Conservation (phyloP, 2,329 filamentous ascomycete species). For the Colletotrichum caudatum region DNA sequence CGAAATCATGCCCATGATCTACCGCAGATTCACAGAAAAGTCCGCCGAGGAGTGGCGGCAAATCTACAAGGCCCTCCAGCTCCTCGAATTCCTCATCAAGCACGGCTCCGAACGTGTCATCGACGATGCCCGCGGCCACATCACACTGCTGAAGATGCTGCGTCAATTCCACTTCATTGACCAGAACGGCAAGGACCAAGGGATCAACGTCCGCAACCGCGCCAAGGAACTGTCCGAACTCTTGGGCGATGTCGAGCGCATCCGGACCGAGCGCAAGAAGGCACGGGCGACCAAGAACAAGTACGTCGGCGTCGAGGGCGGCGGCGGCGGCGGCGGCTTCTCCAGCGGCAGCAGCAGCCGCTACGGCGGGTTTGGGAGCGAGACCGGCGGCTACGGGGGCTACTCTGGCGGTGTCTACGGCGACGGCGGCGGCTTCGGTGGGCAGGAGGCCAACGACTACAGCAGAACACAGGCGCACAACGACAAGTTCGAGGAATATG, state of each 20-base stretch:
- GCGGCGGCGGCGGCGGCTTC: constrained; percentile 71
- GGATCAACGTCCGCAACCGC: constrained; percentile 95
- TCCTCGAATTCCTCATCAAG: constrained; percentile 97
- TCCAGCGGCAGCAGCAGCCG: constrained; percentile 64
- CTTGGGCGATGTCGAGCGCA: constrained; percentile 90
- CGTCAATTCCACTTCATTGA: constrained; percentile 98
- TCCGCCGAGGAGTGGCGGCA: constrained; percentile 98
- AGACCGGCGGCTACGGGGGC: constrained; percentile 76
- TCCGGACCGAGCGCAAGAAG: constrained; percentile 88
- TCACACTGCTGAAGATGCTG: constrained; percentile 97
- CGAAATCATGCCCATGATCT: constrained; percentile 99
- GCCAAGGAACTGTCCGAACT: constrained; percentile 96
- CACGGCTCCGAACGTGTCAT: constrained; percentile 98
- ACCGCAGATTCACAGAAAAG: constrained; percentile 99
- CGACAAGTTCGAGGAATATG: constrained; percentile 95
- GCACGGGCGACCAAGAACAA: constrained; percentile 91
- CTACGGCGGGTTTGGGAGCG: constrained; percentile 93
- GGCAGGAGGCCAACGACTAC: constrained; percentile 74
- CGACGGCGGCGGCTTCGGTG: constrained; percentile 94
- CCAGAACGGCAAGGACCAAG: constrained; percentile 96
- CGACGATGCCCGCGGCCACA: constrained; percentile 94
- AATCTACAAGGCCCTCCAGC: constrained; percentile 97
- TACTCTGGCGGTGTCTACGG: constrained; percentile 85
- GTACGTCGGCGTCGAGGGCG: constrained; percentile 94
- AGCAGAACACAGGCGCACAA: constrained; percentile 56